Evolutionary conservation across 192 early-diverging fungal species (phyloP), one percentile per base, ranked within the genome.

Genomic region (Coemansia sp.): DNA sequence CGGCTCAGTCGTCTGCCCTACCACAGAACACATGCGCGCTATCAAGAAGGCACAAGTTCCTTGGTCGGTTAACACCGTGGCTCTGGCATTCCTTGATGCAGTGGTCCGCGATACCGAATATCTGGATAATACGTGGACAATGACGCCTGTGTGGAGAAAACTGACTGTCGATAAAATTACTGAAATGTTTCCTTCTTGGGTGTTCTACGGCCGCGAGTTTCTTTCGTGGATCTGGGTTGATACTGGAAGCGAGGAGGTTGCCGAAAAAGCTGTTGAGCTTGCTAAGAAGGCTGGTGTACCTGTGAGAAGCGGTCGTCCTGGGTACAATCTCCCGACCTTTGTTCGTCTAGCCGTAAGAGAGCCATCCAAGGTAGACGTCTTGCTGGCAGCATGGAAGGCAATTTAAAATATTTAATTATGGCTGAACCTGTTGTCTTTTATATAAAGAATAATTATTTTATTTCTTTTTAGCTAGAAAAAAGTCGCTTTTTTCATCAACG

Each of bases 21-120:
- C 93, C 8, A 83, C 61, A 10, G 69, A 78, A 9, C 91, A 93
- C 57, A 87, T 85, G 71, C 77, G 82, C 7, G 83, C 79, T 5
- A 76, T 94, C 52, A 88, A 89, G 67, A 87, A 86, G 69, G 75
- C 89, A 10, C 91, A 92, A 73, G 91, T 94, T 5, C 93, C 93
- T 0, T 94, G 93, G 93, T 88, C 86, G n/a, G 93, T 94, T 64
- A 94, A 94, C 71, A 78, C 83, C n/a, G 85, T 88, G 39, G 93
- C 93, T 9, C 63, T 94, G 64, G 88, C 85, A 7, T 94, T 94
- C 69, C 73, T 94, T 55, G 78, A 91, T 34, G 83, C 83, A 4
- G 93, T 91, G 34, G 89, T 89, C 0, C 60, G 80, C 2, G 91
- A 92, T 57, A 66, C 64, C 1, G 79, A 71, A 39, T 94, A 88